Evolutionary conservation across 169 alveolate genomes (phyloP), one percentile per base, ranked within the genome.

Genomic region (Plasmodium gaboni): DNA sequence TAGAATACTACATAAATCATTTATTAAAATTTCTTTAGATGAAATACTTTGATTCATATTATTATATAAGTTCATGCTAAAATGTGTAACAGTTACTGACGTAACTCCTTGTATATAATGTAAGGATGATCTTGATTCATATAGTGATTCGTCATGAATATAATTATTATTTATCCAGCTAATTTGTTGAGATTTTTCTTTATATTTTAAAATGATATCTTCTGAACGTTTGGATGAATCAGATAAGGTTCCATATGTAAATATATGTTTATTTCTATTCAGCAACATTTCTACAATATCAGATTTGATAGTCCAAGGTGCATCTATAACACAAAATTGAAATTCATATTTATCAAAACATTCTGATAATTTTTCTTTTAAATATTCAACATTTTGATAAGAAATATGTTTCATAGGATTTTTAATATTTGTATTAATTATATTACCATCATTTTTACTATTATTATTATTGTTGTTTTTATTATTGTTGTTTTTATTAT

Each of bases 121-220:
- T 61, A 83, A 61, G 13, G 85, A 64, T 38, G 68, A 72, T 26
- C 60, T 68, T 1, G 86, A 51, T 59, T 83, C 91, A 28, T 69
- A 83, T 61, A 83, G 51, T 42, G 86, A 69, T 46, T 83, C 91
- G 2, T 83, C 91, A 57, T 83, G 85, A 46, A 70, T 72, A 44
- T 83, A 83, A 50, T 83, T 70, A 28, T 83, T 68, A 32, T 83
- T 83, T 57, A 83, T 50, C 91, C 91, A 83, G 44, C 91, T 83
- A 26, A 83, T 46, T 17, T 83, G 73, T 55, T 67, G 4, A 44
- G 91, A 42, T 24, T 22, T 42, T 17, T 67, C 13, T 53, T 59
- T 83, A 59, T 83, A 83, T 22, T 83, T 83, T 44, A 42, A 44
- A 57, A 83, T 70, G 24, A 70, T 57, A 13, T 83, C 74, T 26